Evolutionary conservation across 2,329 filamentous ascomycete species (phyloP), one percentile per base, ranked within the genome.

Genomic region (Rhexocercosporidium sp.): DNA sequence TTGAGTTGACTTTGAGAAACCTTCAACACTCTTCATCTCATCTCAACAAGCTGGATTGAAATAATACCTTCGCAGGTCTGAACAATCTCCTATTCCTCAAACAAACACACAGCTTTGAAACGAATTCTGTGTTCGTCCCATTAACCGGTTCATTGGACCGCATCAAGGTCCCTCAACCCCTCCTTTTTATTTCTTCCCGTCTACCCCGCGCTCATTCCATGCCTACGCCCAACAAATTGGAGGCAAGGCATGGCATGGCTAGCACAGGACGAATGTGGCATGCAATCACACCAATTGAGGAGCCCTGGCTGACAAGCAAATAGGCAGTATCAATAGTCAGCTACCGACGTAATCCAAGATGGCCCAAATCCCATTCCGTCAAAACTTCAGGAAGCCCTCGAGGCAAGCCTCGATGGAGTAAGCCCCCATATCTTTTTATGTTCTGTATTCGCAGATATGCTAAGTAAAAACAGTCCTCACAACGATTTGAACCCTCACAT

Each of bases 401-500:
- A 68, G 76, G 65, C 75, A 78, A 66, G 76, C 75, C 44, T 75
- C 73, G 25, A 74, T 77, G 64, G 76, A 78, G 75, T 77, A 64
- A 72, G 73, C 71, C 44, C 18, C 31, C 34, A 62, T 53, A 22
- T 25, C 25, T 34, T 51, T 22, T 18, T 54, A 54, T 41, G 3
- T 39, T 29, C 31, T 8, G 11, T 14, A 25, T 31, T 4, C n/a
- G 47, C 62, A 16, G 25, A 31, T 62, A 53, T 64, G 27, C 65
- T 72, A 34, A 71, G 61, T 29, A 67, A 57, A 16, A 41, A 14
- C 37, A 77, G 75, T 70, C 76, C 76, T 69, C 75, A 78, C 53
- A 75, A 78, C 59, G 76, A 78, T 34, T 64, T 78, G n/a, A 75
- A 76, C 57, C 75, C 76, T 29, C 75, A 75, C 59, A 69, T 88